A percentile compares a stretch with the other conserved stretches of the same genome.
Evolutionary conservation across 805 yeast genomes (phyloP).

Genomic region (Myxozyma mucilagina): DNA sequence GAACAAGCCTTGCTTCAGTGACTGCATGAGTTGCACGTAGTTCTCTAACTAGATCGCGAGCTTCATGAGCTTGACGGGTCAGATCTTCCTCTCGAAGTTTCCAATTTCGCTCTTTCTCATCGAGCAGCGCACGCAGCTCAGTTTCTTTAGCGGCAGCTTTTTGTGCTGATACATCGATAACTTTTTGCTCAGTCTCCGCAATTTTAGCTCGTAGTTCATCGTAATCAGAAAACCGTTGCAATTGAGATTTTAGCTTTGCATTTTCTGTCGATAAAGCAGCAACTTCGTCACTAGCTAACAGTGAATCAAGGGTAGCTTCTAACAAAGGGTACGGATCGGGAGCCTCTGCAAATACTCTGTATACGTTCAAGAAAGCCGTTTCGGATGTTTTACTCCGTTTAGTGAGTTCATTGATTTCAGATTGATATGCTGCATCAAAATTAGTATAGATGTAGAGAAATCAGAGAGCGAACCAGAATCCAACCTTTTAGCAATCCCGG

Average conservation of each 20-base stretch:
- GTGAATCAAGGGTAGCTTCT: slow-evolving; percentile 66
- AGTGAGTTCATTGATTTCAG: slow-evolving; percentile 81
- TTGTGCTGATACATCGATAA: slow-evolving; percentile 55
- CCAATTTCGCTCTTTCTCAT: slow-evolving; percentile 77
- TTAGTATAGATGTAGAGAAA: not conserved
- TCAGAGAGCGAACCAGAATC: not conserved
- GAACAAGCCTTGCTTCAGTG: slow-evolving; percentile 54
- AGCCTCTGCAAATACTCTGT: slow-evolving; percentile 77
- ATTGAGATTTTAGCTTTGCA: slow-evolving; percentile 48
- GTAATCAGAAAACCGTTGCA: slow-evolving; percentile 72
- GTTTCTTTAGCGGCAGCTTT: slow-evolving; percentile 69
- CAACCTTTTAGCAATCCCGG: slow-evolving; percentile 60
- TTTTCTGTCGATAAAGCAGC: slow-evolving; percentile 55
- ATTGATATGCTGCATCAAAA: slow-evolving; percentile 58
- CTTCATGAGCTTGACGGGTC: slow-evolving; percentile 51
- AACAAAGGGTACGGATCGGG: slow-evolving; percentile 89
- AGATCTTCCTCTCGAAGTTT: slow-evolving; percentile 54
- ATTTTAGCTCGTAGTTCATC: slow-evolving; percentile 68
- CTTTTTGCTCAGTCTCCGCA: slow-evolving; percentile 58
- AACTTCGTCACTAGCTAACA: slow-evolving; percentile 55
- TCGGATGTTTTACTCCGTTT: slow-evolving; percentile 76
- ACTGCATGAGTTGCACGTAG: slow-evolving; percentile 65
- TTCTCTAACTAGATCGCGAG: slow-evolving; percentile 61
- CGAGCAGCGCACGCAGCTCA: slow-evolving; percentile 64
- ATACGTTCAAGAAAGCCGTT: slow-evolving; percentile 67